Base-by-base conservation (phyloP, 768 basidiomycete species). In the Russula sp. region DNA sequence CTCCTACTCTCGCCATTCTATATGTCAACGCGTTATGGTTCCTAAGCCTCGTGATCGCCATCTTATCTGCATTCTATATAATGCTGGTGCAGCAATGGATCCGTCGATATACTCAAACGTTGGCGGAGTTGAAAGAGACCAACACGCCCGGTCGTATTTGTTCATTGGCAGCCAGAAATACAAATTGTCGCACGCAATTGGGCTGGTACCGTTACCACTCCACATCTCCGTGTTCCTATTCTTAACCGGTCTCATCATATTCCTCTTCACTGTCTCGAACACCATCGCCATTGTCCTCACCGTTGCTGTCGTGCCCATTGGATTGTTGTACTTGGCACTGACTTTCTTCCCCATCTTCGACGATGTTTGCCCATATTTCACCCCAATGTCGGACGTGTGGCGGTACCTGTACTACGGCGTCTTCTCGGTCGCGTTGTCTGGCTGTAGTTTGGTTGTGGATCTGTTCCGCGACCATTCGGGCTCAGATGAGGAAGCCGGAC, bases 111-210 rank as follows among this genome's bases (percentile, higher is more conserved):
- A 28, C 32, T n/a, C 57, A 67, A 5, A 26, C 59, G 26, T 48
- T 48, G 5, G 52, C n/a, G n/a, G 36, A 52, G 6, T 53, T 58
- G 26, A 46, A 52, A 49, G 20, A 22, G 34, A 61, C 20, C 44
- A 53, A 3, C 54, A 30, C n/a, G 50, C 61, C 40, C 54, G 66
- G 26, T 38, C 66, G 10, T 57, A 34, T 42, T 40, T 67, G 30
- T 67, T 61, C 36, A 22, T 65, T 1, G 63, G 63, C 30, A 57
- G 51, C 28, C 57, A 57, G 49, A 44, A n/a, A 24, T 67, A 56
- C 24, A 22, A 24, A 32, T 34, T 63, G 53, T 49, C 58, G 16
- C 53, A 32, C 6, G 64, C 64, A 24, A 77, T 82, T 4, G 76
- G 78, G 58, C 53, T 49, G 5, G 56, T 57, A 10, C 63, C 66